These are phyloP conservation scores for Baffinella frigidus DNA, from an alignment of 208 protist genomes.

Conservation along the genomic window DNA sequence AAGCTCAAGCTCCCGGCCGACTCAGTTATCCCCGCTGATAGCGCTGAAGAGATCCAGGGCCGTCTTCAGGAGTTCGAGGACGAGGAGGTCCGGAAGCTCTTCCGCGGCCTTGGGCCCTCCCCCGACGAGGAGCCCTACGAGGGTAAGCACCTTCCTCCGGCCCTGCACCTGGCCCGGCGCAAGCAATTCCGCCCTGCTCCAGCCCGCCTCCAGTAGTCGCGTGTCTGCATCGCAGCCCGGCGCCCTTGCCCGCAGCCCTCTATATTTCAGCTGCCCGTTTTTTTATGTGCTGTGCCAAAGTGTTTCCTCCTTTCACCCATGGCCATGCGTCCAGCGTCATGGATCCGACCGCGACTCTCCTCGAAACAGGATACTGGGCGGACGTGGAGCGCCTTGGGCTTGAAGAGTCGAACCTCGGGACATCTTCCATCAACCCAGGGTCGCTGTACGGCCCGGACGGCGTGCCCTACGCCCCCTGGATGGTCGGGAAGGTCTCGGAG, in stretches of 20 bases:
- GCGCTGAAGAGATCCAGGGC: not conserved
- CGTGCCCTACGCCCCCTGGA: constrained; percentile 51
- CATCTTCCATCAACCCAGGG: constrained; percentile 7
- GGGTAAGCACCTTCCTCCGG: not conserved
- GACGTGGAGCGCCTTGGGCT: constrained; percentile 53
- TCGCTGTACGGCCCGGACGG: constrained; percentile 57
- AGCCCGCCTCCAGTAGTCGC: too few species aligned
- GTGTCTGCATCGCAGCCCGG: too few species aligned
- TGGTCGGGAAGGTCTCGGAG: constrained; percentile 25
- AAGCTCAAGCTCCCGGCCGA: constrained; percentile 34
- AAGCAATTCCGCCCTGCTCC: too few species aligned
- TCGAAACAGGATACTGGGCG: constrained; percentile 14
- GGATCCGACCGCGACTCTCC: too few species aligned
- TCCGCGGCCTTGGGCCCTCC: not conserved
- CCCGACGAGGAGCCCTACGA: constrained; percentile 44
- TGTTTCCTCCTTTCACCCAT: too few species aligned
- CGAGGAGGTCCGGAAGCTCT: constrained; percentile 8
- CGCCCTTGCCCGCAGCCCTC: too few species aligned
- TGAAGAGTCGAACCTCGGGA: not conserved
- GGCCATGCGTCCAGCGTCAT: too few species aligned
- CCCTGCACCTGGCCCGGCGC: not conserved
- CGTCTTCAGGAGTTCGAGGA: constrained; percentile 1
- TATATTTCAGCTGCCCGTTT: too few species aligned
- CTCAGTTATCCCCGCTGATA: constrained; percentile 39
- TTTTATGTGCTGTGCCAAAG: too few species aligned